Conservation (phyloP, 345 rosid species). For the Litchi chinensis region DNA sequence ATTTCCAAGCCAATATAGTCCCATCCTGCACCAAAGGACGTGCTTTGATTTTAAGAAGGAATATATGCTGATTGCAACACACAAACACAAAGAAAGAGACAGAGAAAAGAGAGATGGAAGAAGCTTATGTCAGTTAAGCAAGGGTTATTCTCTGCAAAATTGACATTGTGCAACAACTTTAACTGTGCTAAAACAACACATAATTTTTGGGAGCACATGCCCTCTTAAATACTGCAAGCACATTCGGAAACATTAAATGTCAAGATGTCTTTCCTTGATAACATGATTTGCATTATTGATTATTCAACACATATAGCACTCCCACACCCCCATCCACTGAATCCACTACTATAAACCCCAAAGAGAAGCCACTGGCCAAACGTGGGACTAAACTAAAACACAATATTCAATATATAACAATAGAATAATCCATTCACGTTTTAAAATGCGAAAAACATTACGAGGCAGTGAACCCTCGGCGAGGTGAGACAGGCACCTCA, state of each 20-base stretch:
- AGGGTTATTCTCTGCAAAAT: not conserved
- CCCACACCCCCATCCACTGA: not conserved
- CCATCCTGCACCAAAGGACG: slow-evolving; percentile 66
- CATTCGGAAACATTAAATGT: not conserved
- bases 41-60: not conserved
- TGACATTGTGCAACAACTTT: too few species aligned
- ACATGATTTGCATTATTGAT: not conserved
- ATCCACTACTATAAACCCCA: slow-evolving; percentile 11
- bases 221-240: not conserved
- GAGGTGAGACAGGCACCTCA: too few species aligned
- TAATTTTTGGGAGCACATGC: not conserved
- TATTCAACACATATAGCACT: not conserved
- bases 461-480: too few species aligned
- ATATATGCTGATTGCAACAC: not conserved
- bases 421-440: not conserved
- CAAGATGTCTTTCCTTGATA: not conserved
- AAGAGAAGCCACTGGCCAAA: not conserved
- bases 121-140: not conserved
- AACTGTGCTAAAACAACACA: not conserved
- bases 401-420: not conserved
- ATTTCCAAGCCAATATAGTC: slow-evolving; percentile 86
- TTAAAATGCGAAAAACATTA: too few species aligned
- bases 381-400: not conserved
- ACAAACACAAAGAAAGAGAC: not conserved
- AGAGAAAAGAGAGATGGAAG: not conserved